phyloP scores from a whole-genome alignment of 1,284 basidiomycete genomes.

The Laetiporus sulphureus region DNA sequence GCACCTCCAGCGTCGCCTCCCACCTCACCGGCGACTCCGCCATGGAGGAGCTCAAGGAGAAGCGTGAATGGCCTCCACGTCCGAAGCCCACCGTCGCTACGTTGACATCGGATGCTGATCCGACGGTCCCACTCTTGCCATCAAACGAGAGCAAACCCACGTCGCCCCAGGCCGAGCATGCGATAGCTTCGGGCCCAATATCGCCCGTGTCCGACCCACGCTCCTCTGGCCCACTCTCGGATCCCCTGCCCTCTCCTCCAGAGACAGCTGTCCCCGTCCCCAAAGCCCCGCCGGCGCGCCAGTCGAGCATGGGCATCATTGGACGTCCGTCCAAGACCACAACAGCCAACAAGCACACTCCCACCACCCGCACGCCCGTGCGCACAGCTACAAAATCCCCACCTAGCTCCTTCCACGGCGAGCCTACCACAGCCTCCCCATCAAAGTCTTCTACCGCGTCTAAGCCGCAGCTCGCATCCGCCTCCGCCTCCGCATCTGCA shows the following conservation, averaged over 20 bases:
- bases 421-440: slow-evolving; percentile 11
- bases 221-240: not conserved
- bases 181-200: too few relatives aligned
- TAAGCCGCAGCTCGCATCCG: slow-evolving; percentile 13
- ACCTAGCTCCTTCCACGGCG: slow-evolving; percentile 21
- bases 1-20: slow-evolving; percentile 53
- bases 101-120: not conserved
- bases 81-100: slow-evolving; percentile 8
- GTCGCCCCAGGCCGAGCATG: too few relatives aligned
- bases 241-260: slow-evolving; percentile 3
- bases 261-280: slow-evolving; percentile 6
- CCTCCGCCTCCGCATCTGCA: slow-evolving; percentile 12
- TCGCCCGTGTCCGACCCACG: not conserved
- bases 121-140: too few relatives aligned
- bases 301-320: slow-evolving; percentile 13
- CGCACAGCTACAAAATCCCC: slow-evolving; percentile 24
- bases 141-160: too few relatives aligned
- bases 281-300: slow-evolving; percentile 10
- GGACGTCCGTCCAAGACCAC: slow-evolving; percentile 24
- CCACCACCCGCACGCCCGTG: slow-evolving; percentile 17
- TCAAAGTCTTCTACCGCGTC: slow-evolving; percentile 14
- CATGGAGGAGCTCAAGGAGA: slow-evolving; percentile 60
- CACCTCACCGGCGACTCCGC: slow-evolving; percentile 52
- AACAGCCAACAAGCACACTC: slow-evolving; percentile 11
- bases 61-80: slow-evolving; percentile 69